Base-by-base conservation (phyloP, 139 green algal species). In the Micractinium conductrix region DNA sequence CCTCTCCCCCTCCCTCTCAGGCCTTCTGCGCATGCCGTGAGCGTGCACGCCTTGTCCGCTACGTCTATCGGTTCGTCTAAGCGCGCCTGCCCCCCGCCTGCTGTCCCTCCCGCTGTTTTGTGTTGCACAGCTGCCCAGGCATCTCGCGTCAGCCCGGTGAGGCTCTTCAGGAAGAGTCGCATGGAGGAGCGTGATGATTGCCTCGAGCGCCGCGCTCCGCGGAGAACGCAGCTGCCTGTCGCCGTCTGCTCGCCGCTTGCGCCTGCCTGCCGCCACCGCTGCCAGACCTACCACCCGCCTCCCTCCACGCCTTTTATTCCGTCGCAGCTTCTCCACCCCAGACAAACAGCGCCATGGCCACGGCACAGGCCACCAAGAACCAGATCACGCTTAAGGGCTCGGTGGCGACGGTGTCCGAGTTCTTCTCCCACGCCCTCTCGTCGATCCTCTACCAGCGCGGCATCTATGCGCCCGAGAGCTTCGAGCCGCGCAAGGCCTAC, bases 371-470 rank as follows among this genome's bases (percentile, higher is more conserved):
- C 26, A 88, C 70, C 12, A 87, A 88, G 9, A 98, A 97, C 82
- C 94, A 90, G 2, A 99, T 99, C 86, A 98, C 93, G 0, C 80
- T 99, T 9, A 94, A 95, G 73, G 97, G 97, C 0, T 96, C 89
- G 0, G 94, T 96, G 0, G 90, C 94, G 24, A 96, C 97, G 1
- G 95, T 99, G 0, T 87, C 92, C 0, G 95, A 99, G 70, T 99
- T 98, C 87, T 99, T 99, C 73, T 89, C 92, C 30, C 97, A 94
- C 84, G 96, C 94, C n/a, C 92, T 98, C 0, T 96, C 84, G 92
- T 98, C 94, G 84, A 98, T 99, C 21, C 83, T 99, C 28, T 99
- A 98, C 86, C 96, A 99, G 83, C 92, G 97, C n/a, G 97, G 97
- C 26, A 93, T 99, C 19, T 99, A 99, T 76, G 94, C 94, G 21